A percentile compares a stretch with the other conserved stretches of the same genome.
Evolutionary conservation across 73 alveolate genomes (phyloP).

Genomic region (Breviolum minutum): DNA sequence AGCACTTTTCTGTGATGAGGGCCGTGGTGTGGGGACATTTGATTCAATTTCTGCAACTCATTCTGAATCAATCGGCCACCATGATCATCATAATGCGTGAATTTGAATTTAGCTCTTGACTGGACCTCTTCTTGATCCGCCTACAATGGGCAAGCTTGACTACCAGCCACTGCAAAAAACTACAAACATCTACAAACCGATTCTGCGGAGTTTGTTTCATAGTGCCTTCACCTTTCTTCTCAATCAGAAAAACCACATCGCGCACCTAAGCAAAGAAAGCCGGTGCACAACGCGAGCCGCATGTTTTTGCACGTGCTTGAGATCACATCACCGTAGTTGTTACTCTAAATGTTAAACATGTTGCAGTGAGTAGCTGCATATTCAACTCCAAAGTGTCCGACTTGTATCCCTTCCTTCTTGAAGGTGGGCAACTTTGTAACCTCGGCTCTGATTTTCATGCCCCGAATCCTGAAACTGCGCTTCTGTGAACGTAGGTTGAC

Average conservation of each 20-base stretch:
- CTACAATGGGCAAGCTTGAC: background rate
- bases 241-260: constrained; percentile 64
- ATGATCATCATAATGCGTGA: no score
- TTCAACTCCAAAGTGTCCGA: background rate
- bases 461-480: no score
- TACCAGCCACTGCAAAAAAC: no score
- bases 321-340: no score
- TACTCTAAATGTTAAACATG: background rate
- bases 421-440: constrained; percentile 31
- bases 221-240: constrained; percentile 56
- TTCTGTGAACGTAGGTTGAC: no score
- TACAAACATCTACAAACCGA: background rate
- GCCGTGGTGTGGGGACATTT: no score
- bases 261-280: constrained; percentile 20
- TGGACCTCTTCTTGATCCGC: background rate
- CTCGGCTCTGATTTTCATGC: background rate
- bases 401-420: constrained; percentile 60
- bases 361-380: background rate
- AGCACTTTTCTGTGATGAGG: no score
- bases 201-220: no score
- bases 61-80: no score
- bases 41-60: no score
- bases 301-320: no score
- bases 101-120: background rate
- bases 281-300: background rate